Percentiles rank a stretch among this genome's conserved stretches.
These are phyloP conservation scores for Pythium dissimile DNA, from an alignment of 352 stramenopile genomes.

Conservation along the genomic window DNA sequence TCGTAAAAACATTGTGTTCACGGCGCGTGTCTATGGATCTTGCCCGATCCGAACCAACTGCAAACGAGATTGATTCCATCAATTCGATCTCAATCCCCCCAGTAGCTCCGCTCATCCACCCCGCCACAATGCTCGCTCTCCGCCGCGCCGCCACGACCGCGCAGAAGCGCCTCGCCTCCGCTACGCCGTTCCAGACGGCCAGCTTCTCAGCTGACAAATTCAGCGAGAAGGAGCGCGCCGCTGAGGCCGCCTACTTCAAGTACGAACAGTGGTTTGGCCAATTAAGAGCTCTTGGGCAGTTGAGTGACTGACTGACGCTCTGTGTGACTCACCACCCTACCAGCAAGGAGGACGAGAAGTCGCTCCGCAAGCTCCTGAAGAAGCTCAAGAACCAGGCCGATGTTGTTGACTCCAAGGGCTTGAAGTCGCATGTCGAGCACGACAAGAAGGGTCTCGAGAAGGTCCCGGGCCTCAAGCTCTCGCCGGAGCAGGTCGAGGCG, in stretches of 20 bases:
- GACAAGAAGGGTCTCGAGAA: conserved; percentile 71
- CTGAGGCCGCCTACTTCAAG: conserved; percentile 83
- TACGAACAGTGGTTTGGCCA: too few species aligned
- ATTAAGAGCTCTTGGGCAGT: too few species aligned
- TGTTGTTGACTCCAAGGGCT: conserved; percentile 46
- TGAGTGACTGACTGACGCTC: neutral
- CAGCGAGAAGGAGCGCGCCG: conserved; percentile 73
- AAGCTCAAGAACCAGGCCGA: conserved; percentile 87
- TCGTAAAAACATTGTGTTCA: conserved; percentile 2
- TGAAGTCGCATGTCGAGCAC: conserved; percentile 71
- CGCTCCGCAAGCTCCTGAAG: conserved; percentile 82
- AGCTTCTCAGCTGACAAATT: conserved; percentile 44
- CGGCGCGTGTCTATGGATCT: conserved; percentile 16
- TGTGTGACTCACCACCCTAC: neutral
- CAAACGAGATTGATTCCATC: neutral
- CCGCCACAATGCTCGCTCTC: conserved; percentile 54
- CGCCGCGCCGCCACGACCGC: conserved; percentile 46
- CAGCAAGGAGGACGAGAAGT: conserved; percentile 87
- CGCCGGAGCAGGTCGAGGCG: conserved; percentile 62
- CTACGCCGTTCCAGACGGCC: conserved; percentile 36
- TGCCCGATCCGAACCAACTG: neutral
- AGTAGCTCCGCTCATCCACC: neutral
- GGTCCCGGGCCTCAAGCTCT: conserved; percentile 60
- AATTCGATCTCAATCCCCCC: neutral
- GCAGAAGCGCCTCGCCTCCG: conserved; percentile 46